Base-by-base conservation (phyloP, 495 filamentous ascomycete genomes). In the Penicillium soppii region DNA sequence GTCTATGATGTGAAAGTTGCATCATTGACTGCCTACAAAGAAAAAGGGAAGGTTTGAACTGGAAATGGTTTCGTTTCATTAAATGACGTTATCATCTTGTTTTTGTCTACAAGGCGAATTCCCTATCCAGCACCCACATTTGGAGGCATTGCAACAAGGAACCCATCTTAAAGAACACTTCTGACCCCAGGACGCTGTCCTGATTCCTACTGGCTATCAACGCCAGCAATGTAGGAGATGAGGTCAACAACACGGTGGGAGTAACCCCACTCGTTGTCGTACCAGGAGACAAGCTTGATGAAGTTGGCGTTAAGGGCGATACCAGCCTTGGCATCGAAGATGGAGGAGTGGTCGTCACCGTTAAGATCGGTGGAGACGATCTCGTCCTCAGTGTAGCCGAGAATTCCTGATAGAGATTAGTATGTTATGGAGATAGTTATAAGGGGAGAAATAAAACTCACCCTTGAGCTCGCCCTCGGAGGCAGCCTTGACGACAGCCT, bases 241-340 rank as follows among this genome's bases (percentile, higher is more conserved):
- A 98, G 92, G 76, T 98, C 94, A 57, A 97, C 82, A 57, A 97
- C 95, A 87, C 94, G 94, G 79, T 91, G 91, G 73, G 89, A 95
- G 87, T 98, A 98, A 63, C 92, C 94, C 86, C 87, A 89, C 78
- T 90, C 87, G 75, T 90, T 90, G 83, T 97, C 92, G 80, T 98
- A 98, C 94, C 94, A 98, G 64, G 86, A 84, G 69, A 98, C 85
- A 33, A 98, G 82, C 87, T 98, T 98, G 82, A 97, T 85, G 78
- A 98, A 98, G 83, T 97, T 89, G 59, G 88, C 71, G 85, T 98
- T 98, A 53, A 98, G 85, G 58, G 91, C 87, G 74, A 98, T 97
- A 84, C 94, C 94, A 43, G 94, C 94, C 88, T 96, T 96, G 72
- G 92, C 92, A 76, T 98, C 94, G 77, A 98, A 97, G 84, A 98